Evolutionary conservation across 164 flowering plant genomes (phyloP).

Genomic region (Cinnamomum chago): DNA sequence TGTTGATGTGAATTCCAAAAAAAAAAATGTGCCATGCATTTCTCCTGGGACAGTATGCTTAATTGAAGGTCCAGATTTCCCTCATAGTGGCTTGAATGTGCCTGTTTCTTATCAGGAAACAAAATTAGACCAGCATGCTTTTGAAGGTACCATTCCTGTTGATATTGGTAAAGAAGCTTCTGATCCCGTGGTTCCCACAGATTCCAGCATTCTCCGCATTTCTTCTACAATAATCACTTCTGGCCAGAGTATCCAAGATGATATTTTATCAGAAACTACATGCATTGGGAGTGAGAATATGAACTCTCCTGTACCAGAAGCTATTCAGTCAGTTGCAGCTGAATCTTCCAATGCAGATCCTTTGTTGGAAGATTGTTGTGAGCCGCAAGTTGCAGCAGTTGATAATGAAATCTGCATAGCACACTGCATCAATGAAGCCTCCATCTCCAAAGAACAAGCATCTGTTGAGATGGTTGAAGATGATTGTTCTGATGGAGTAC

Average conservation of each 20-base stretch:
- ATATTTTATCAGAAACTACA: not conserved
- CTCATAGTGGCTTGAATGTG: not conserved
- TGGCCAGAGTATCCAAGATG: not conserved
- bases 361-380: constrained; percentile 8
- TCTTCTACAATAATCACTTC: not conserved
- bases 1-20: not conserved
- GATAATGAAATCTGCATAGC: not conserved
- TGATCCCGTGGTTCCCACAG: not conserved
- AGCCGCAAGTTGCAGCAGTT: not conserved
- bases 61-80: not conserved
- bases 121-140: not conserved
- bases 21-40: not conserved
- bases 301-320: not conserved
- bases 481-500: not conserved
- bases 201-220: not conserved
- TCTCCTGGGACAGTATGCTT: not conserved
- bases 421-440: not conserved
- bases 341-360: not conserved
- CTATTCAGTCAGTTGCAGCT: not conserved
- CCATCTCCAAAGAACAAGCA: not conserved
- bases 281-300: not conserved
- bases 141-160: not conserved
- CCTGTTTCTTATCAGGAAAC: not conserved
- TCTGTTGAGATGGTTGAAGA: not conserved
- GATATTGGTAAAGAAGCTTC: not conserved